These are phyloP conservation scores for Cladosporium phlei DNA, from an alignment of 2,329 filamentous ascomycete genomes.

Conservation along the genomic window DNA sequence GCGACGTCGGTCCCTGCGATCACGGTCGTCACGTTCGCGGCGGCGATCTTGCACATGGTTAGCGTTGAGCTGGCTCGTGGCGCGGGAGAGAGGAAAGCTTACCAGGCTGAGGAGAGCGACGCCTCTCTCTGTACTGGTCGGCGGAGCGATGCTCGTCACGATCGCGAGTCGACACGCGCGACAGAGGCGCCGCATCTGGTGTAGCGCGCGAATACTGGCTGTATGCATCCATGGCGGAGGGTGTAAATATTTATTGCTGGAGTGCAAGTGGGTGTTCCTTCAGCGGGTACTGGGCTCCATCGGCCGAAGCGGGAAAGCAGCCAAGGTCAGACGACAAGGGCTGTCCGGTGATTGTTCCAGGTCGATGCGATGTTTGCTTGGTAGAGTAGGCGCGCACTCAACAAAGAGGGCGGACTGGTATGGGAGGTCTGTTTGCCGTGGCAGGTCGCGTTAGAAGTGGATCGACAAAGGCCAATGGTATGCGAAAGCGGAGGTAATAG, in stretches of 20 bases:
- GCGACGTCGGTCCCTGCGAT: conserved; percentile 54
- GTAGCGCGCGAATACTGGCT: conserved; percentile 14
- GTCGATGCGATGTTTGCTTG: conserved; percentile 1
- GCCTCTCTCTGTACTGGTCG: conserved; percentile 27
- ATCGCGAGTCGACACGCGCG: conserved; percentile 16
- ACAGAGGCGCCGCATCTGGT: conserved; percentile 15
- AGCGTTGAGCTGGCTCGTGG: conserved; percentile 16
- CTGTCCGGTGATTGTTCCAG: conserved; percentile 5
- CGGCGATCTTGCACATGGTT: conserved; percentile 29
- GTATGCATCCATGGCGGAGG: conserved; percentile 16
- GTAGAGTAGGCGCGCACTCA: conserved; percentile 15
- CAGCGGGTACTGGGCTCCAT: conserved; percentile 4
- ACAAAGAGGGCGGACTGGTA: conserved; percentile 7
- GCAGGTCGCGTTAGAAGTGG: conserved; percentile 23
- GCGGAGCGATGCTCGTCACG: conserved; percentile 25
- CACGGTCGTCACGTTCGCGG: conserved; percentile 27
- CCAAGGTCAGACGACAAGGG: not conserved
- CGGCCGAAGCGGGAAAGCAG: conserved; percentile 16
- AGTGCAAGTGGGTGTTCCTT: conserved; percentile 14
- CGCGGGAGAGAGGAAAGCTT: conserved; percentile 20
- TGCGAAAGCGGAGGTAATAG: not conserved
- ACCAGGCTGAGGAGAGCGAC: conserved; percentile 25
- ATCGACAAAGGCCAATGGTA: conserved; percentile 16
- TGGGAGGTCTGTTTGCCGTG: conserved; percentile 25
- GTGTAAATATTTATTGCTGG: conserved; percentile 7